A percentile compares a stretch with the other conserved stretches of the same genome.
Conservation (phyloP, 345 rosid species). For the Lepidium sativum region DNA sequence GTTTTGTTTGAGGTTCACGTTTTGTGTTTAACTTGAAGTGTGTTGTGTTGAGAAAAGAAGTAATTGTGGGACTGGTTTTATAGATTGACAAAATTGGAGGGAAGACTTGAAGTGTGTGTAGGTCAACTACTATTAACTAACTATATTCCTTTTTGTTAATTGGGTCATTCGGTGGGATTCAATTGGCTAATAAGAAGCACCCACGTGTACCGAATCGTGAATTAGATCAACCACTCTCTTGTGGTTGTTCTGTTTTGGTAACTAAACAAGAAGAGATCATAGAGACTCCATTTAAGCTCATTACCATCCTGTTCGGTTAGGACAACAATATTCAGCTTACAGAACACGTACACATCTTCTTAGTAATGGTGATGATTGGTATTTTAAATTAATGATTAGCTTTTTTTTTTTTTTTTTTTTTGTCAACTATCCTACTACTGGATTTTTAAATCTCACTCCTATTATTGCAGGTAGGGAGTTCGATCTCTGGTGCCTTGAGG, state of each 20-base stretch:
- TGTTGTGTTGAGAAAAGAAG: background rate
- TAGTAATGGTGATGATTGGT: background rate
- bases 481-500: no score
- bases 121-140: conserved; percentile 29
- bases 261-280: conserved; percentile 1
- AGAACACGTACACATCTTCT: background rate
- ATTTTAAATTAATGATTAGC: background rate
- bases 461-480: no score
- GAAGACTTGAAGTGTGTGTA: conserved; percentile 9
- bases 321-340: background rate
- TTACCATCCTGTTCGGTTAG: background rate
- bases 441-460: no score
- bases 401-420: no score
- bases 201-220: conserved; percentile 4
- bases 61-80: conserved; percentile 9
- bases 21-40: background rate
- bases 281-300: background rate
- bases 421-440: no score
- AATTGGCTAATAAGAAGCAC: background rate
- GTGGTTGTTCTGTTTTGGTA: conserved; percentile 23
- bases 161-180: conserved; percentile 9
- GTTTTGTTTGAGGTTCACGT: background rate
- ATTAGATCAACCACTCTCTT: conserved; percentile 23
- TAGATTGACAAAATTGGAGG: conserved; percentile 23
- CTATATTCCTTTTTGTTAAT: conserved; percentile 9